Conservation (phyloP, 2,329 filamentous ascomycete species). For the Pseudogymnoascus sp. region DNA sequence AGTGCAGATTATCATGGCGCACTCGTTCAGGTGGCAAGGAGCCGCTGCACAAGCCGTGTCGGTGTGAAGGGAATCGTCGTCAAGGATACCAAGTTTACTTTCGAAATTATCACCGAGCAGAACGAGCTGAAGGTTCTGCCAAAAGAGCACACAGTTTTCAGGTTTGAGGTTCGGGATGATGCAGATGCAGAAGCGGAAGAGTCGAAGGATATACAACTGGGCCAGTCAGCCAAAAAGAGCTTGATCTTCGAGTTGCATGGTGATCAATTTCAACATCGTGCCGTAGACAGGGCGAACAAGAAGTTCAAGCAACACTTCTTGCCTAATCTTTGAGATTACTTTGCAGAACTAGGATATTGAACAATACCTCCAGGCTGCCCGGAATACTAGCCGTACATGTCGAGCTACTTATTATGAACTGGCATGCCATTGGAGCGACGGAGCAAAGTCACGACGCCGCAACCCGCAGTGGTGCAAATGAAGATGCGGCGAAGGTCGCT, state of each 20-base stretch:
- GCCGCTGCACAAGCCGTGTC: conserved; percentile 72
- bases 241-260: conserved; percentile 82
- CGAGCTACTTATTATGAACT: not conserved
- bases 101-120: conserved; percentile 71
- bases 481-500: not conserved
- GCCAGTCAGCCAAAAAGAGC: conserved; percentile 29
- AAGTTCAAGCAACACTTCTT: conserved; percentile 87
- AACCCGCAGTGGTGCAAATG: not conserved
- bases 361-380: not conserved
- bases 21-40: conserved; percentile 71
- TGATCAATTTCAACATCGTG: conserved; percentile 75
- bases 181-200: conserved; percentile 20
- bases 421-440: not conserved
- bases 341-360: not conserved
- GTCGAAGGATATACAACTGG: conserved; percentile 19
- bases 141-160: conserved; percentile 84
- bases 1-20: conserved; percentile 91
- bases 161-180: conserved; percentile 51
- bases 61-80: conserved; percentile 82
- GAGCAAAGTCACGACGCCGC: not conserved
- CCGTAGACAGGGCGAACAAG: conserved; percentile 77
- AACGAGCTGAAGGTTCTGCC: conserved; percentile 72
- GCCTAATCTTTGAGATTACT: conserved; percentile 54
- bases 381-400: not conserved
- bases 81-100: conserved; percentile 76